Evolutionary conservation across 352 stramenopile species (phyloP).

Genomic region (Pythium monospermum): DNA sequence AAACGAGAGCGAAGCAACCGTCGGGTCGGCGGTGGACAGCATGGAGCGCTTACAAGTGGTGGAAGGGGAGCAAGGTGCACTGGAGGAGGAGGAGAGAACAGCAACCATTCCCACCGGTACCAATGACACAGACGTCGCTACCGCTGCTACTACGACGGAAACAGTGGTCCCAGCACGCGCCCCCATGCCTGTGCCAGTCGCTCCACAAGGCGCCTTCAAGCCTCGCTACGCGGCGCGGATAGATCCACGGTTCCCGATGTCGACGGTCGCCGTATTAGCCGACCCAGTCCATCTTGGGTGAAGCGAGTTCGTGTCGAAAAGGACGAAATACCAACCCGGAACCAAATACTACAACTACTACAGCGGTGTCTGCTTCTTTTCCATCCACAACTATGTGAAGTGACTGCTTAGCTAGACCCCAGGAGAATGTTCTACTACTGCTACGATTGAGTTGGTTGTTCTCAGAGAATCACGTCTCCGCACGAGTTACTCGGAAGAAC

Average conservation of each 20-base stretch:
- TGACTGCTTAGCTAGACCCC: too few relatives aligned
- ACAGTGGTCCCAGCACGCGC: conserved; percentile 1
- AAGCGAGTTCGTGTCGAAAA: not conserved
- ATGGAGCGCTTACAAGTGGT: too few relatives aligned
- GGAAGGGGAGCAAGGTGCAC: too few relatives aligned
- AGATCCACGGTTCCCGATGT: not conserved
- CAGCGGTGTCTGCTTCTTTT: too few relatives aligned
- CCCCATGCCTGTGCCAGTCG: not conserved
- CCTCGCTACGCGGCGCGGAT: conserved; percentile 30
- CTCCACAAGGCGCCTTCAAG: conserved; percentile 15
- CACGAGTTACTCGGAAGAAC: conserved; percentile 80
- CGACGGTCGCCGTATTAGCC: not conserved
- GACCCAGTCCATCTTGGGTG: not conserved
- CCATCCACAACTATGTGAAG: too few relatives aligned
- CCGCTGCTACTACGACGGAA: not conserved
- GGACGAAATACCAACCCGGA: not conserved
- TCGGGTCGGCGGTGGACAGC: too few relatives aligned
- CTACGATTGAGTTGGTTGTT: conserved; percentile 18
- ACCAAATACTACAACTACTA: too few relatives aligned
- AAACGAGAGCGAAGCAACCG: too few relatives aligned
- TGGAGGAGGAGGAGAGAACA: not conserved
- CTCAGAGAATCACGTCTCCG: conserved; percentile 57
- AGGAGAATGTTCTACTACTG: too few relatives aligned
- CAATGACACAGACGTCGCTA: conserved; percentile 3
- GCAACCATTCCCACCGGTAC: not conserved